Base-by-base conservation (phyloP, 2,329 filamentous ascomycete species). In the Fusarium sulawesiense region DNA sequence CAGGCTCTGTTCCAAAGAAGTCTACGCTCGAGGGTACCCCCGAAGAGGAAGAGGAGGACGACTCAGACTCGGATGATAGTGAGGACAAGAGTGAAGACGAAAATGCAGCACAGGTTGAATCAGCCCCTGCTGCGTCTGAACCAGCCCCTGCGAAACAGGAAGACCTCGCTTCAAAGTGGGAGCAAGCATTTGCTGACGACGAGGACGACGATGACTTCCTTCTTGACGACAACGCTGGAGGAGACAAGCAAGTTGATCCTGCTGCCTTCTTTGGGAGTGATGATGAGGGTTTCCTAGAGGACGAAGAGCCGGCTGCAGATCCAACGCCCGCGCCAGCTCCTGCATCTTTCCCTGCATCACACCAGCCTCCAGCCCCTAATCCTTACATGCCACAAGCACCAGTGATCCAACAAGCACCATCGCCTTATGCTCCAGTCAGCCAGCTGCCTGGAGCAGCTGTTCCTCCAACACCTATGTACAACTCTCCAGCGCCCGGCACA, bases 271-370 rank as follows among this genome's bases (percentile, higher is more conserved):
- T 94, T 69, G 89, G 92, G 47, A 94, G 94, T 71, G 94, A 97
- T 77, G 92, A 93, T 70, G 92, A 94, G 75, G 94, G 93, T 1
- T 92, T 98, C 64, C 82, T 98, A 12, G 91, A 97, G 9, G 94
- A 86, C 6, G 84, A 83, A 13, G 81, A 85, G 21, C 77, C 84
- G 25, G 56, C 60, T 8, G 57, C 64, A 4, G 59, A 58, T 7
- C 56, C 71, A 11, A 60, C 56, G 20, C 50, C 68, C 7, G 59
- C 58, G 13, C 55, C 65, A 32, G 37, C 50, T 16, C 37, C 54
- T 46, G 25, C 46, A 14, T 32, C 55, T 53, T 23, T 54, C 13
- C 34, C 68, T 29, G 45, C 60, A n/a, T 34, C 57, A 25, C 64
- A 23, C 7, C 68, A 71, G 47, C 41, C 44, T 18, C 49, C 59